Base-by-base conservation (phyloP, 257 asterid genomes). In the Capsicum baccatum region DNA sequence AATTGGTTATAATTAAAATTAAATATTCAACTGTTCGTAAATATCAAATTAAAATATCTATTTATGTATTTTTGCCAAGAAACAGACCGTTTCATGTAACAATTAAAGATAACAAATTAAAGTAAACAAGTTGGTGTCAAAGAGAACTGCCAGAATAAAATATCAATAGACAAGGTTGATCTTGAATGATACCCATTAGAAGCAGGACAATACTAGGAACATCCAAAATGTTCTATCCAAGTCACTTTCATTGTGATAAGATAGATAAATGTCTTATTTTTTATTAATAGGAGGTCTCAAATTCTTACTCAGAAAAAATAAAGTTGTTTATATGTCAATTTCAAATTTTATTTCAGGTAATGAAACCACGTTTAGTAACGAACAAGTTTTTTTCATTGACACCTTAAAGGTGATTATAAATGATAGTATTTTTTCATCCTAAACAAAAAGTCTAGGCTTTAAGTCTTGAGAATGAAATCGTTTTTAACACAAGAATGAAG, bases 81-180 rank as follows among this genome's bases (percentile, higher is more conserved):
- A 44, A 44, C 48, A 44, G 6, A 5, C 48, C 48, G 48, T 44
- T 48, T 48, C 11, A 48, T 48, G 54, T 44, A 6, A 39, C 44
- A 39, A 39, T 39, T 39, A 39, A 39, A 44, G 48, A 44, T 44
- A 6, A 44, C 48, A 44, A 44, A 44, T 6, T 48, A 48, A 44
- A 44, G 48, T 48, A 48, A 48, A 9, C 56, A 66, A 4, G 35
- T 35, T 6, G 19, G 13, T 50, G 21, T 48, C 6, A 73, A 48
- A 52, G 54, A 76, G 13, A 48, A 73, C 6, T 21, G 10, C 59
- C 35, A 74, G 80, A 74, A 74, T 74, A 50, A 74, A 74, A 21
- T 74, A 74, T 54, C 81, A 6, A 76, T 1, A 13, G 64, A 76
- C 54, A 54, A 52, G 14, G 64, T 76, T 14, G 21, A 76, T 52